Base-by-base conservation (phyloP, 2,329 filamentous ascomycete species). In the Stromatinia cepivora region DNA sequence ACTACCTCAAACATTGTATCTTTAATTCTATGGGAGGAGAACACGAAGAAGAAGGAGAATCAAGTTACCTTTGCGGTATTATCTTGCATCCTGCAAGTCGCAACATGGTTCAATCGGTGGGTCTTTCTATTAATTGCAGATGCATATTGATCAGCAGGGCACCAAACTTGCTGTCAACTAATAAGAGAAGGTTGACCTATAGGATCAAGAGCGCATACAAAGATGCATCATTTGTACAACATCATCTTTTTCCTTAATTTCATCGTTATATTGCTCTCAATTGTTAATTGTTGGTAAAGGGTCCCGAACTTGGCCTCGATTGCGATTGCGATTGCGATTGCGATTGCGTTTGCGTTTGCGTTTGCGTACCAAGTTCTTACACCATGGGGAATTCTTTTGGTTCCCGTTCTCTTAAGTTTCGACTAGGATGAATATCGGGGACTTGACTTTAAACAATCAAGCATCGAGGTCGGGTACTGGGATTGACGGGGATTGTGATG, bases 101-200 rank as follows among this genome's bases (percentile, higher is more conserved):
- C 39, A 58, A 45, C 28, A 66, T 58, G 53, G 39, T 58, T 66
- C 39, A 17, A 42, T 58, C 22, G 48, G 62, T 54, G 50, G 62
- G 62, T 54, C 50, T 54, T 22, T 46, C 28, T 39, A 7, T 58
- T 58, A 54, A 65, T 65, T 65, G 36, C 62, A 65, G 62, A 54
- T 65, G 62, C 62, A 65, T 65, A 48, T 58, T 56, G 52, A 66
- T 66, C 53, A 66, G 64, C 53, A 57, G 64, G 64, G 64, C 64
- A 34, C 22, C 11, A 39, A 65, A 28, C 53, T 31, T 22, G 53
- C 53, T 56, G 53, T 56, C 53, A n/a, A 36, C 31, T 36, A 36
- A 56, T 36, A 13, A 36, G 31, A 7, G 6, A 36, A 5, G 36
- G 36, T 64, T 22, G 46, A 42, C 61, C 61, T 64, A 64, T 64